Base-by-base conservation (phyloP, 352 stramenopile genomes). In the Globisporangium cederbergense region DNA sequence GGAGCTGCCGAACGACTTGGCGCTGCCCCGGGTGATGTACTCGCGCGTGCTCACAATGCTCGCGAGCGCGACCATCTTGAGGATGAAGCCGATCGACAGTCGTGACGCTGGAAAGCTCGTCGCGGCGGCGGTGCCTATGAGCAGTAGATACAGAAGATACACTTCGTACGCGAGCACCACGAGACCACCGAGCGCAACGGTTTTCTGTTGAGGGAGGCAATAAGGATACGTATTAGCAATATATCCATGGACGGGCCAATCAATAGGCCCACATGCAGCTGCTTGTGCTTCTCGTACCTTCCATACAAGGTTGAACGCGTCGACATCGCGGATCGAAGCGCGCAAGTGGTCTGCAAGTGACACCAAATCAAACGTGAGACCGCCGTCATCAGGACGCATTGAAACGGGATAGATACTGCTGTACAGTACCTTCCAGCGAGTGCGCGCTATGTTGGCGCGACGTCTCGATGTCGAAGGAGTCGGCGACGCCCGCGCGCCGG, bases 281-380 rank as follows among this genome's bases (percentile, higher is more conserved):
- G 25, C 14, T 36, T 14, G 4, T 45, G 10, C 16, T 20, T 36
- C 2, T 11, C 36, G 2, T 22, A 78, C 73, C 71, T 83, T 80
- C 75, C 75, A 83, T 60, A 80, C 67, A 28, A 78, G 64, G 30
- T 81, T 81, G 60, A 83, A 81, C 50, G 71, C 68, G 28, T 74
- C 70, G 25, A 79, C 68, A 61, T 79, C 64, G 43, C 77, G 64
- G 50, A 77, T 74, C 2, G 76, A 87, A 11, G 74, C 74, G 58
- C 70, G 61, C 38, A 87, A 55, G 52, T 87, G 76, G 16, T 85
- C 76, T 87, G 59, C 38, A 36, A 51, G 20, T 13, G 18, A 32
- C 30, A 10, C 62, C 3, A 36, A 59, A 64, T 1, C 22, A 59
- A 16, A 18, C 3, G 52, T 58, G 38, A 61, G 20, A 3, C 36